These are phyloP conservation scores for Psilocybe cubensis DNA, from an alignment of 768 basidiomycete genomes.

Conservation along the genomic window DNA sequence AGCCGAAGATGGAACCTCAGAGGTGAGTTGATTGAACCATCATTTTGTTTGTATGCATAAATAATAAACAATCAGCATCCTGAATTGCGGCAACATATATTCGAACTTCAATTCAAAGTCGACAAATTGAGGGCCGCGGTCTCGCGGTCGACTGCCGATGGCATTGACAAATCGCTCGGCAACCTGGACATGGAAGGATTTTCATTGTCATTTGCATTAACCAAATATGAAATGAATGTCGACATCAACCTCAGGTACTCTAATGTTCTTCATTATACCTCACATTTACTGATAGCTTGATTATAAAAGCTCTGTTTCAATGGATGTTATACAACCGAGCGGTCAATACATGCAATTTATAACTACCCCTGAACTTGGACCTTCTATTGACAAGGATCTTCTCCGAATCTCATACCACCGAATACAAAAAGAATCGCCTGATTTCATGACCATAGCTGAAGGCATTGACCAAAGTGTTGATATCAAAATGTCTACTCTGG, in stretches of 20 bases:
- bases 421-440: conserved; percentile 84
- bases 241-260: conserved; percentile 75
- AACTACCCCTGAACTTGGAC: conserved; percentile 52
- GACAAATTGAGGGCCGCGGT: conserved; percentile 80
- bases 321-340: conserved; percentile 69
- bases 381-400: conserved; percentile 50
- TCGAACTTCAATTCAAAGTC: conserved; percentile 89
- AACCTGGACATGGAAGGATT: conserved; percentile 82
- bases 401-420: conserved; percentile 79
- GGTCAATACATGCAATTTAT: conserved; percentile 62
- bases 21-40: conserved; percentile 41
- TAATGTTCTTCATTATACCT: conserved; percentile 12
- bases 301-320: conserved; percentile 65
- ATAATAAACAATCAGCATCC: conserved; percentile 32
- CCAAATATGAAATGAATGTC: conserved; percentile 87
- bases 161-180: conserved; percentile 74
- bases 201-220: conserved; percentile 69
- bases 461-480: conserved; percentile 89
- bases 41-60: neutral
- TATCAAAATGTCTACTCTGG: conserved; percentile 86
- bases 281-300: conserved; percentile 11
- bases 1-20: conserved; percentile 61
- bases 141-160: conserved; percentile 66
- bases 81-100: conserved; percentile 57
- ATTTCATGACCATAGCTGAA: conserved; percentile 78